Evolutionary conservation across 768 basidiomycete species (phyloP).

Genomic region (Boletus fagicola): DNA sequence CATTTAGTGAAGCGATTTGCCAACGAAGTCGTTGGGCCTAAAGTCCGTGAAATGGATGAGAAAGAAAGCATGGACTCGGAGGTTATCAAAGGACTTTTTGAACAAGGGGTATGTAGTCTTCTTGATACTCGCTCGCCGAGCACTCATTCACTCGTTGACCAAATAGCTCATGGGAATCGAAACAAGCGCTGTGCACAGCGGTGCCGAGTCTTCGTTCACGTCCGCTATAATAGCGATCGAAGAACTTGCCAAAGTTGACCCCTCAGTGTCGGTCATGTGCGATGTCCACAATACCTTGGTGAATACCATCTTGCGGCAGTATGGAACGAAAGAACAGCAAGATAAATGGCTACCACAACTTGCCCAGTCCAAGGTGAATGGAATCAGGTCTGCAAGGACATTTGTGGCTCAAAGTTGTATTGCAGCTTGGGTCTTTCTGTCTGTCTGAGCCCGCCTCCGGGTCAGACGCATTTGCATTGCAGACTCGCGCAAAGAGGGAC

Average conservation of each 20-base stretch:
- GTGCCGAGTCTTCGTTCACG: slow-evolving; percentile 89
- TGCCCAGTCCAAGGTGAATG: slow-evolving; percentile 65
- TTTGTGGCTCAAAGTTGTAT: slow-evolving; percentile 1
- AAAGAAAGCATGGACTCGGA: slow-evolving; percentile 89
- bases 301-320: slow-evolving; percentile 88
- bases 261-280: slow-evolving; percentile 92
- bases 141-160: background rate
- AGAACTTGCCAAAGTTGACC: slow-evolving; percentile 94
- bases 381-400: background rate
- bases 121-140: background rate
- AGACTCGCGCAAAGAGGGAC: slow-evolving; percentile 87
- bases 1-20: slow-evolving; percentile 83
- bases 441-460: slow-evolving; percentile 91
- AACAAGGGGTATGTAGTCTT: slow-evolving; percentile 75
- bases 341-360: slow-evolving; percentile 87
- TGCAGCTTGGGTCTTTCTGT: slow-evolving; percentile 92
- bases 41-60: slow-evolving; percentile 97
- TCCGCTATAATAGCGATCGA: slow-evolving; percentile 96
- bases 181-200: slow-evolving; percentile 78
- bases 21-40: slow-evolving; percentile 83
- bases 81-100: slow-evolving; percentile 85
- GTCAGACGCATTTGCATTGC: slow-evolving; percentile 95
- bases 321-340: slow-evolving; percentile 82
- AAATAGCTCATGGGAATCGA: slow-evolving; percentile 95
- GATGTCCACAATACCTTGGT: slow-evolving; percentile 99